phyloP scores from a whole-genome alignment of 2,329 filamentous ascomycete species.

The Ceratocystis ficicola region DNA sequence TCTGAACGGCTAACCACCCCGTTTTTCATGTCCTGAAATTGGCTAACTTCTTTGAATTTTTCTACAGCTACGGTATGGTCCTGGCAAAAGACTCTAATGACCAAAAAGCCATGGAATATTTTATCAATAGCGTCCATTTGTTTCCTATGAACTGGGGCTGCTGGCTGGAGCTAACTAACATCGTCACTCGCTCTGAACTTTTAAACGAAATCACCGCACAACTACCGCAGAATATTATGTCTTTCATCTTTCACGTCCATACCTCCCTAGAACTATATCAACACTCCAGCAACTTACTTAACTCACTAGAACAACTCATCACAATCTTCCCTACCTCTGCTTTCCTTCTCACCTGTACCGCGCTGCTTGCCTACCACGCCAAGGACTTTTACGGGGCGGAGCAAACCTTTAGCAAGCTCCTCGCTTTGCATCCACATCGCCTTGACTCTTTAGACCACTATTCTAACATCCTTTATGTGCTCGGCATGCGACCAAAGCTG shows the following conservation, averaged over 20 bases:
- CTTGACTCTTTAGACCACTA: slow-evolving; percentile 91
- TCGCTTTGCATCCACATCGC: slow-evolving; percentile 61
- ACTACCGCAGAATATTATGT: slow-evolving; percentile 81
- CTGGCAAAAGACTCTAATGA: slow-evolving; percentile 86
- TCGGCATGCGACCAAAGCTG: slow-evolving; percentile 74
- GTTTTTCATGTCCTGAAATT: neutral
- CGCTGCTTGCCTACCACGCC: slow-evolving; percentile 77
- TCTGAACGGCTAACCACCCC: slow-evolving; percentile 15
- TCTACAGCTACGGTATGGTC: slow-evolving; percentile 65
- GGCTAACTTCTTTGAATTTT: neutral
- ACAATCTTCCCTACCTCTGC: slow-evolving; percentile 76
- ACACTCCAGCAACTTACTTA: slow-evolving; percentile 61
- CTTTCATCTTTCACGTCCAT: slow-evolving; percentile 85
- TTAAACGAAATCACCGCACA: slow-evolving; percentile 58
- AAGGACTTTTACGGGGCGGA: slow-evolving; percentile 64
- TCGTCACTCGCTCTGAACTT: slow-evolving; percentile 73
- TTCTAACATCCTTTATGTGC: slow-evolving; percentile 93
- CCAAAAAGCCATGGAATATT: slow-evolving; percentile 66
- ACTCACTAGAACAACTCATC: slow-evolving; percentile 63
- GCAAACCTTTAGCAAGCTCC: slow-evolving; percentile 60
- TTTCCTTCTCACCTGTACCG: slow-evolving; percentile 82
- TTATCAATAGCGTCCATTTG: slow-evolving; percentile 76
- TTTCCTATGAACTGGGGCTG: slow-evolving; percentile 96
- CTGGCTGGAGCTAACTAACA: slow-evolving; percentile 80
- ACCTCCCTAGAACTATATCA: slow-evolving; percentile 88